Base-by-base conservation (phyloP, 1,284 basidiomycete species). In the Mycena sp. region DNA sequence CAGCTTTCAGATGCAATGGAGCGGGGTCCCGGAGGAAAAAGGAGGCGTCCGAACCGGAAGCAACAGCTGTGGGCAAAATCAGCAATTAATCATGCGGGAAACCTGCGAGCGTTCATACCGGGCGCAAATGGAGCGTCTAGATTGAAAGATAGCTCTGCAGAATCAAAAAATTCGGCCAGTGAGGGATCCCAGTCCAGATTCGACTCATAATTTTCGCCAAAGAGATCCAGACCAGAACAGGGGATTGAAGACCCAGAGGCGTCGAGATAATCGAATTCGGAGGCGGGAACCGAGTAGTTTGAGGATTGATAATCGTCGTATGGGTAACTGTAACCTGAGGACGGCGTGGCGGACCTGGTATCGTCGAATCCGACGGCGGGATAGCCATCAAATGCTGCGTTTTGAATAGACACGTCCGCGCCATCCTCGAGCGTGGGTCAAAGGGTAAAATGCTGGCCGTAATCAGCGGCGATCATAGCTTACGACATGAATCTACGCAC, bases 201-300 rank as follows among this genome's bases (percentile, higher is more conserved):
- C 23, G 43, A 26, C 45, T n/a, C 45, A 19, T 11, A 46, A 46
- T 30, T 46, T 11, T 46, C 45, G 17, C 28, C 45, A 19, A 46
- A 46, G 45, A 46, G 25, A 46, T 46, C 45, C 45, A 46, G 28
- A 46, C 45, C 45, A 46, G 45, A 46, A 46, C 5, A 46, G 26
- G 45, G 45, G 45, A 28, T 46, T 46, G 45, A 46, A 46, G 28
- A 29, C 25, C 45, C 45, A 29, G 28, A 29, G 45, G 45, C 45
- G 45, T 29, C 28, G 23, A 46, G 45, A 46, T 46, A 29, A 17
- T 46, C 45, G 43, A 44, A 26, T 26, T 44, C 43, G 43, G 45
- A 46, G 26, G 26, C 26, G 26, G 45, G 45, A 29, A 16, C 45
- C 26, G 45, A 37, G 32, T 37, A 16, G 32, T 9, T 37, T 37